Evolutionary conservation across 768 basidiomycete genomes (phyloP), one percentile per base, ranked within the genome.

Genomic region (Podaxis sp.): DNA sequence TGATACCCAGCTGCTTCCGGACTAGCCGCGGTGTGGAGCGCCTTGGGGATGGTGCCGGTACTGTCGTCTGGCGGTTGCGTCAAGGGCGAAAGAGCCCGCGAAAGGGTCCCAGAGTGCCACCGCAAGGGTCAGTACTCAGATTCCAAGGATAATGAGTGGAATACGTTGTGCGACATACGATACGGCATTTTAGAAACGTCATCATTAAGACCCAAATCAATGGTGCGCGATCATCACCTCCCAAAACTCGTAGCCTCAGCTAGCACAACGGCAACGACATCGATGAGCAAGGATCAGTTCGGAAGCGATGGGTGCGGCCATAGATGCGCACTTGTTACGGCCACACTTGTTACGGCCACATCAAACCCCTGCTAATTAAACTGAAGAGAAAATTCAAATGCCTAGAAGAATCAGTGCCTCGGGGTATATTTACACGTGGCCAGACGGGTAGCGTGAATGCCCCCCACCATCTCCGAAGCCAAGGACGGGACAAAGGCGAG

Each of bases 131-230:
- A 26, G 15, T 7, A 6, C 9, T 49, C 22, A 51, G 9, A 24
- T n/a, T 6, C 40, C 40, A 57, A 48, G 44, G 46, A 49, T 59
- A 36, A 33, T 46, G n/a, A n/a, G 42, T 13, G 36, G 57, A 59
- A 59, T 51, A 33, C 30, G 57, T n/a, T 48, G 57, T 22, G 17
- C 26, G 39, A 54, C 19, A 19, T 26, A n/a, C 17, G 9, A 17
- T 40, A 40, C 9, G 54, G 19, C 19, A 48, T 49, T 49, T 48
- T 48, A 48, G 36, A 5, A 59, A 59, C 44, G 57, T 59, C 44
- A 59, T 59, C 36, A 33, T 36, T 48, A 30, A 49, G 44, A 13
- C 54, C 28, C 39, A 57, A 38, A n/a, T 17, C 12, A 36, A 36
- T 38, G 33, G 57, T 11, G 24, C 15, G 33, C 19, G 19, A 49